Percentiles rank a stretch among this genome's conserved stretches.
Evolutionary conservation across 768 basidiomycete genomes (phyloP).

Genomic region (Pleurotus citrinopileatus): DNA sequence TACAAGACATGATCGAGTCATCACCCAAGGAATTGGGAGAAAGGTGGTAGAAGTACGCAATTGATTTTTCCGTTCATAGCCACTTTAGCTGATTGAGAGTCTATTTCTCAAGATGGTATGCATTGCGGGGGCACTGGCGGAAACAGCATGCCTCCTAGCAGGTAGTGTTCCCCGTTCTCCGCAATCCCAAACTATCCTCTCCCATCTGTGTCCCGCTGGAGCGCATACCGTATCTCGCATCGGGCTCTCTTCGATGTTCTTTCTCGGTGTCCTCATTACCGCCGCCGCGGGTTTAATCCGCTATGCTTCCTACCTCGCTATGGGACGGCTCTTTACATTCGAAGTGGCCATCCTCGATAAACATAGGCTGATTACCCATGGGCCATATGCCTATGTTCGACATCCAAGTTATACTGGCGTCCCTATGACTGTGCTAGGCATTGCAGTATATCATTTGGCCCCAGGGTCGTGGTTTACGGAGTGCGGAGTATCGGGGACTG

Average conservation of each 20-base stretch:
- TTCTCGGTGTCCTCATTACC: conserved; percentile 37
- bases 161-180: conserved; percentile 19
- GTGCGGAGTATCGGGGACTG: conserved; percentile 34
- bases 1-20: conserved; percentile 32
- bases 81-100: conserved; percentile 5
- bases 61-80: background rate
- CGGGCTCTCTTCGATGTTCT: conserved; percentile 25
- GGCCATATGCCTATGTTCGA: conserved; percentile 45
- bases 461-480: conserved; percentile 44
- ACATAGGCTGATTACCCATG: conserved; percentile 44
- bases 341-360: conserved; percentile 45
- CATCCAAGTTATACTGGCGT: conserved; percentile 52
- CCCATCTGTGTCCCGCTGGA: conserved; percentile 20
- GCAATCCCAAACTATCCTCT: conserved; percentile 21
- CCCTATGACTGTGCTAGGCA: conserved; percentile 31
- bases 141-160: conserved; percentile 34
- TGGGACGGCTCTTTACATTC: conserved; percentile 50
- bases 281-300: conserved; percentile 40
- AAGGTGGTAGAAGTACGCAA: conserved; percentile 32
- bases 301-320: conserved; percentile 38
- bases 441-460: conserved; percentile 31
- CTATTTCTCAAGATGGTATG: conserved; percentile 27
- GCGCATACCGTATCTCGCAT: conserved; percentile 21
- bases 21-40: conserved; percentile 32
- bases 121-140: conserved; percentile 35